phyloP scores from a whole-genome alignment of 2,329 filamentous ascomycete species.

The Bretziella fagacearum region DNA sequence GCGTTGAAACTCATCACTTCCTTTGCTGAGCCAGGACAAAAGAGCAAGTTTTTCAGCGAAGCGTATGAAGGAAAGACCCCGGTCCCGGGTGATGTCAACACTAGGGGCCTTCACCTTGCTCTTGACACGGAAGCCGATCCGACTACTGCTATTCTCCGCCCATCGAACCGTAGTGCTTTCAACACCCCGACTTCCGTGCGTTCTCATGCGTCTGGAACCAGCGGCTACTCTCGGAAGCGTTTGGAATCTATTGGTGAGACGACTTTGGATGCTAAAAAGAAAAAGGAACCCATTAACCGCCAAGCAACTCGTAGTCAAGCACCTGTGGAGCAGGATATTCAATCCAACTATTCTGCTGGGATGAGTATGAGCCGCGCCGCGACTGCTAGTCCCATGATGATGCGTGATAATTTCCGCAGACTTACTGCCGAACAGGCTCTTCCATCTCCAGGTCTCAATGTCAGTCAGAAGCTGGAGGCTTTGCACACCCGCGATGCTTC shows the following conservation, averaged over 20 bases:
- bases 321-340: slow-evolving; percentile 3
- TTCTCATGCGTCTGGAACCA: slow-evolving; percentile 37
- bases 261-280: not conserved
- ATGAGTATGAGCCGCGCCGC: slow-evolving; percentile 44
- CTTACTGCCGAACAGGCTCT: slow-evolving; percentile 27
- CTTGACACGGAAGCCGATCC: slow-evolving; percentile 39
- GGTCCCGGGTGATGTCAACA: slow-evolving; percentile 24
- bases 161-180: slow-evolving; percentile 48
- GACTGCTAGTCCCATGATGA: slow-evolving; percentile 51
- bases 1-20: slow-evolving; percentile 83
- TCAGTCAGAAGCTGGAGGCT: slow-evolving; percentile 44
- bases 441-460: slow-evolving; percentile 40
- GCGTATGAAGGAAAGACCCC: slow-evolving; percentile 48
- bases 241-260: slow-evolving; percentile 60
- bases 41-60: slow-evolving; percentile 46
- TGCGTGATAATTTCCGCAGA: slow-evolving; percentile 30
- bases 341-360: slow-evolving; percentile 21
- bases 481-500: slow-evolving; percentile 50
- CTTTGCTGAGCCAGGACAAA: slow-evolving; percentile 49
- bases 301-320: slow-evolving; percentile 4
- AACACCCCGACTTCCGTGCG: slow-evolving; percentile 53
- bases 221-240: slow-evolving; percentile 42
- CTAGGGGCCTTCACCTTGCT: slow-evolving; percentile 50
- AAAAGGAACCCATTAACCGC: not conserved
- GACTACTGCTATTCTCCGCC: slow-evolving; percentile 50